Conservation (phyloP, 257 asterid genomes). For the Nemophila menziesii region DNA sequence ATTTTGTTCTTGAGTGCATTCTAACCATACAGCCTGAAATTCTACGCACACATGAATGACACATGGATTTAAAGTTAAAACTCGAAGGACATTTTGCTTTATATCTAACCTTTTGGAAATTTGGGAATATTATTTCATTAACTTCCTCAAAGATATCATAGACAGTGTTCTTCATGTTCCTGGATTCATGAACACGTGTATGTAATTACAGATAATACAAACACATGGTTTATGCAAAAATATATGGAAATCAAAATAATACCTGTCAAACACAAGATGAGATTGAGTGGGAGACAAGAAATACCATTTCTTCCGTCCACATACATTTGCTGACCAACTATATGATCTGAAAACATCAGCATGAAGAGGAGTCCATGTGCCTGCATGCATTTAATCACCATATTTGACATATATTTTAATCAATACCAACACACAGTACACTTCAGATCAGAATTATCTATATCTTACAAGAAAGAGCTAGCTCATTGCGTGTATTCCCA, state of each 20-base stretch:
- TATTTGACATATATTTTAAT: neutral
- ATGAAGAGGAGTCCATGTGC: slow-evolving; percentile 98
- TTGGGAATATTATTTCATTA: slow-evolving; percentile 49
- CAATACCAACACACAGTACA: neutral
- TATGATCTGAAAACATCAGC: slow-evolving; percentile 97
- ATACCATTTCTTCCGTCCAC: slow-evolving; percentile 90
- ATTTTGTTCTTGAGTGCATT: slow-evolving; percentile 67
- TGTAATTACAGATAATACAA: neutral
- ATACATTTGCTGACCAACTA: slow-evolving; percentile 97
- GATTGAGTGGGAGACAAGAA: slow-evolving; percentile 67
- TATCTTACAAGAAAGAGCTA: slow-evolving; percentile 14
- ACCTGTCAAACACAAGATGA: slow-evolving; percentile 81
- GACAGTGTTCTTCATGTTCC: slow-evolving; percentile 69
- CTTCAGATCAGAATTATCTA: slow-evolving; percentile 4
- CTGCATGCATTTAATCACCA: slow-evolving; percentile 31
- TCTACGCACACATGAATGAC: neutral
- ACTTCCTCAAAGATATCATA: slow-evolving; percentile 71
- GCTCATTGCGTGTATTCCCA: slow-evolving; percentile 17
- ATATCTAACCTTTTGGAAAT: slow-evolving; percentile 56
- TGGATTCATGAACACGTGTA: slow-evolving; percentile 17
- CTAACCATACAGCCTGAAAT: slow-evolving; percentile 72
- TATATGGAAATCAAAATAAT: slow-evolving; percentile 2
- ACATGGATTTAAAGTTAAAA: neutral
- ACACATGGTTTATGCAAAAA: neutral
- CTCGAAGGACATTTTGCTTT: neutral